These are phyloP conservation scores for Crithidia expoeki DNA, from an alignment of 208 protist species.

Conservation along the genomic window DNA sequence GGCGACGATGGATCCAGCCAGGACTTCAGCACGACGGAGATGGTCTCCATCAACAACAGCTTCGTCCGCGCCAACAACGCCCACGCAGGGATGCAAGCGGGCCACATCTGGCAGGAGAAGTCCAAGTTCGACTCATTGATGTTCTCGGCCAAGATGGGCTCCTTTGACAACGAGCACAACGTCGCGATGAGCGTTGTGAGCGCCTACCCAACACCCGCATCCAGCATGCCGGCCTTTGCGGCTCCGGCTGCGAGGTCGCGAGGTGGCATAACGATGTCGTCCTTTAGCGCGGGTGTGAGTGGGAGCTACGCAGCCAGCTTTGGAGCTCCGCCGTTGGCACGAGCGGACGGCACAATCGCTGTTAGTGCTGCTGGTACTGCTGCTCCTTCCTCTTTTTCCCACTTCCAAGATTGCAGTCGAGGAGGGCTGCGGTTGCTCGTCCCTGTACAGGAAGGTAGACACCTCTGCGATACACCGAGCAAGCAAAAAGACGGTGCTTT, in stretches of 20 bases:
- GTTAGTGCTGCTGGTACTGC: too few species aligned
- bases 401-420: slow-evolving; percentile 5
- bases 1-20: slow-evolving; percentile 4
- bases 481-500: neutral
- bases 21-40: slow-evolving; percentile 9
- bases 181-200: slow-evolving; percentile 12
- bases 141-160: slow-evolving; percentile 3
- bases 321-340: neutral
- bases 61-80: neutral
- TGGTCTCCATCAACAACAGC: slow-evolving; percentile 15
- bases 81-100: neutral
- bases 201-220: neutral
- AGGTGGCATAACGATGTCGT: neutral
- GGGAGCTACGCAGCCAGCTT: slow-evolving; percentile 1
- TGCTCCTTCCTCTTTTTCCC: neutral
- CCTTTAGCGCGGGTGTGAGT: neutral
- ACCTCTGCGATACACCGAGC: neutral
- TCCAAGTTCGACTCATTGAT: neutral
- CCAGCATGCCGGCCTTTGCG: slow-evolving; percentile 7
- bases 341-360: neutral
- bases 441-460: neutral
- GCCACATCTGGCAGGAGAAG: neutral
- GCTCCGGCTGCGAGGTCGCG: neutral
- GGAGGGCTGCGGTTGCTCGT: slow-evolving; percentile 3
- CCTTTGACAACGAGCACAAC: slow-evolving; percentile 21